These are phyloP conservation scores for Sporothrix pseudoabietina DNA, from an alignment of 2,329 filamentous ascomycete species.

Conservation along the genomic window DNA sequence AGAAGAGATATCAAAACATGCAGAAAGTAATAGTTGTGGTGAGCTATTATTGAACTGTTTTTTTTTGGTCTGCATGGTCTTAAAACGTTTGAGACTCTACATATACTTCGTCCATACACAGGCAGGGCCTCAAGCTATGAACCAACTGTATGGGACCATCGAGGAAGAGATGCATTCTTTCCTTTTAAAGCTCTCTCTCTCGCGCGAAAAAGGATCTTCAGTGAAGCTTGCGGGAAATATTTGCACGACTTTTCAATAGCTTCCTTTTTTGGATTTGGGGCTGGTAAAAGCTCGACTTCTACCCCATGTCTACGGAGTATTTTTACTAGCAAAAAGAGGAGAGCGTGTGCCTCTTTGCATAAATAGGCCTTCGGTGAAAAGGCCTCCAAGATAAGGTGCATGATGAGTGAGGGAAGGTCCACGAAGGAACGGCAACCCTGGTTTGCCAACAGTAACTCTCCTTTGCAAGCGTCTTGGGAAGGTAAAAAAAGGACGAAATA, in stretches of 20 bases:
- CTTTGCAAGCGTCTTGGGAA: not conserved
- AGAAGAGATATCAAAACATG: conserved; percentile 4
- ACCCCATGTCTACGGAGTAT: not conserved
- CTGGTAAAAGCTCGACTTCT: not conserved
- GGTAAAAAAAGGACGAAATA: not conserved
- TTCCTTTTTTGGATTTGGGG: not conserved
- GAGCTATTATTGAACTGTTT: conserved; percentile 15
- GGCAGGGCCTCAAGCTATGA: not conserved
- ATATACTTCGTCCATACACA: no score
- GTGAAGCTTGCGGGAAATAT: not conserved
- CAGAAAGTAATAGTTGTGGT: not conserved
- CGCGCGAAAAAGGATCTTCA: not conserved
- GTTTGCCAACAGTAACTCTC: not conserved
- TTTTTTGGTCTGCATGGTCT: not conserved
- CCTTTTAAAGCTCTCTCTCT: not conserved
- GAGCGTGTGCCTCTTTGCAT: not conserved
- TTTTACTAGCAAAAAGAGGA: not conserved
- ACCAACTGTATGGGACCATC: not conserved
- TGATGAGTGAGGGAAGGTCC: not conserved
- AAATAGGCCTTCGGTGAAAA: not conserved
- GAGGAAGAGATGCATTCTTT: not conserved
- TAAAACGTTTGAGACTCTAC: not conserved
- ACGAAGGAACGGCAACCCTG: not conserved
- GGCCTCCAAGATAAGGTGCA: not conserved
- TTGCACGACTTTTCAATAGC: not conserved